Evolutionary conservation across 257 asterid species (phyloP), one percentile per base, ranked within the genome.

Genomic region (Sherardia arvensis): DNA sequence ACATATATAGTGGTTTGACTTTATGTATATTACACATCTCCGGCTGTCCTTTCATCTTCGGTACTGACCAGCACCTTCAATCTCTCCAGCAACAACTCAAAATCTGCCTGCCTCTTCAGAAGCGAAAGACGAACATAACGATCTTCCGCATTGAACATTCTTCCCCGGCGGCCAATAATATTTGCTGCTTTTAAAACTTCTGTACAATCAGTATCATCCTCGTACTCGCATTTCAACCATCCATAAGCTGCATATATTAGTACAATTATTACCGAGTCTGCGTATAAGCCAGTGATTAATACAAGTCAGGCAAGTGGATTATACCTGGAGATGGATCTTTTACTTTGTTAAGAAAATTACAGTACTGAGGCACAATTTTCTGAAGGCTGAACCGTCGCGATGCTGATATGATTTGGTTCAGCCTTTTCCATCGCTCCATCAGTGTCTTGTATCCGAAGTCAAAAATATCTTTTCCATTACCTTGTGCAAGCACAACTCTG

Each of bases 271-370:
- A 20, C 3, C 33, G n/a, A n/a, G n/a, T n/a, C n/a, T n/a, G n/a
- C n/a, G n/a, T n/a, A n/a, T n/a, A n/a, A n/a, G n/a, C n/a, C n/a
- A n/a, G n/a, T n/a, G n/a, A n/a, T n/a, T n/a, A n/a, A n/a, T n/a
- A n/a, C n/a, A n/a, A n/a, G n/a, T n/a, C 26, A 53, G 30, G 7
- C 1, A 25, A 53, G 30, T 7, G n/a, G 25, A 23, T 20, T 4
- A 53, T 43, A 86, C 97, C 97, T 83, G 95, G 97, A 72, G 97
- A 84, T 48, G 97, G 86, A n/a, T 74, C 87, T 56, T 92, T 79
- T 49, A 79, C 66, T 75, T 59, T 71, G 56, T 72, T 68, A 33
- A 74, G 69, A 75, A 67, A 90, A 67, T 28, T 80, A 83, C 97
- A 90, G 59, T 69, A 82, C 30, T 28, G 64, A 17, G 90, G 79